These are phyloP conservation scores for Xanthoparmelia taractica DNA, from an alignment of 495 filamentous ascomycete species.

Conservation along the genomic window DNA sequence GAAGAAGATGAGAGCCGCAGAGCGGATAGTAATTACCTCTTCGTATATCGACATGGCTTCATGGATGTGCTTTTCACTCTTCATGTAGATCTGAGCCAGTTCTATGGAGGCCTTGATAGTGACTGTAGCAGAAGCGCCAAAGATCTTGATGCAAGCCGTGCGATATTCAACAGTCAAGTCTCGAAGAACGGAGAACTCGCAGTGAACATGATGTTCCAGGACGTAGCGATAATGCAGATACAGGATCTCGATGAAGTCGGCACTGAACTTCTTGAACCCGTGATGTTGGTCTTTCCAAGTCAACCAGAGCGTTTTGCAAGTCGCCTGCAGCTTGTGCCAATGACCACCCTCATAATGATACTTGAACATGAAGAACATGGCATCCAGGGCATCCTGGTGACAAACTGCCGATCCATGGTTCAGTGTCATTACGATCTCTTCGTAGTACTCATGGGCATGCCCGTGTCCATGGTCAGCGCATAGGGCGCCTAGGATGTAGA, in stretches of 20 bases:
- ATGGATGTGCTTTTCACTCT: slow-evolving; percentile 42
- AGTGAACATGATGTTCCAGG: slow-evolving; percentile 41
- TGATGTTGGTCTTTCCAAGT: slow-evolving; percentile 35
- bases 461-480: slow-evolving; percentile 37
- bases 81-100: slow-evolving; percentile 48
- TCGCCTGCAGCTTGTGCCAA: slow-evolving; percentile 38
- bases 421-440: slow-evolving; percentile 39
- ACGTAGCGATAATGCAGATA: slow-evolving; percentile 51
- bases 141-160: slow-evolving; percentile 46
- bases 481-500: slow-evolving; percentile 39
- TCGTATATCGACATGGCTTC: slow-evolving; percentile 54
- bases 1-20: slow-evolving; percentile 14
- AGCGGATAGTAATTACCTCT: slow-evolving; percentile 32
- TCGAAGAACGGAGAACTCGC: slow-evolving; percentile 38
- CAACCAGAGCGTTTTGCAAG: slow-evolving; percentile 40
- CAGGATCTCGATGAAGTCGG: slow-evolving; percentile 44
- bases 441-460: slow-evolving; percentile 40
- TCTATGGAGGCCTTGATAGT: slow-evolving; percentile 48
- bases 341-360: slow-evolving; percentile 36
- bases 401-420: slow-evolving; percentile 34
- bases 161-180: slow-evolving; percentile 44
- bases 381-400: slow-evolving; percentile 40
- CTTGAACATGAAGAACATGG: slow-evolving; percentile 33
- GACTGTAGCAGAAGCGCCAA: slow-evolving; percentile 42
- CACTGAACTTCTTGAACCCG: slow-evolving; percentile 39